Conservation (phyloP, 306 rosid species). For the Rosa lucieae region DNA sequence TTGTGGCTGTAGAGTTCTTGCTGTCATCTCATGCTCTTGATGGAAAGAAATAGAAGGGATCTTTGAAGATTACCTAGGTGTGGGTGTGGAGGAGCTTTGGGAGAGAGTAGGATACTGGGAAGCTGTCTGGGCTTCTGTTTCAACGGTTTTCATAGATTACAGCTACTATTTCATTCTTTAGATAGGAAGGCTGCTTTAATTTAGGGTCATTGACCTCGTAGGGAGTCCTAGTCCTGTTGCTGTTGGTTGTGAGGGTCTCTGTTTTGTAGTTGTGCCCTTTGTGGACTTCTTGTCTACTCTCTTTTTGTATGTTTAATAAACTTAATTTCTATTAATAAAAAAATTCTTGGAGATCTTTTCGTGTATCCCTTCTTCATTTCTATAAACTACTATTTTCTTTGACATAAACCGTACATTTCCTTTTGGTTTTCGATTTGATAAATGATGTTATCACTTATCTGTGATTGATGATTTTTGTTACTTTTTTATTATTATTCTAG, state of each 20-base stretch:
- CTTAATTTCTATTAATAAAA: background rate
- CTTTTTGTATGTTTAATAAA: background rate
- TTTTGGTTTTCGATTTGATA: background rate
- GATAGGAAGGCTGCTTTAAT: background rate
- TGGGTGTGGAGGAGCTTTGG: background rate
- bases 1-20: background rate
- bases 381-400: background rate
- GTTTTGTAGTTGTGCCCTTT: background rate
- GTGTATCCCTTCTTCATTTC: background rate
- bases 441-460: background rate
- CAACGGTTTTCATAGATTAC: background rate
- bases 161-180: background rate
- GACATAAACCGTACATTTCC: background rate
- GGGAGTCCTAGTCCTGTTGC: background rate
- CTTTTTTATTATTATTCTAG: background rate
- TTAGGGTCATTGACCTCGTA: background rate
- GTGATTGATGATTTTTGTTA: background rate
- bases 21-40: background rate
- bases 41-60: background rate
- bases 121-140: background rate
- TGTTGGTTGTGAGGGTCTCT: background rate
- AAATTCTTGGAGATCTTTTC: background rate
- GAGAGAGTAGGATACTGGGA: background rate
- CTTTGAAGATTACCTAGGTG: background rate
- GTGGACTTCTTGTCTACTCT: background rate